These are phyloP conservation scores for Hymenoscyphus scutula DNA, from an alignment of 2,329 filamentous ascomycete species.

Conservation along the genomic window DNA sequence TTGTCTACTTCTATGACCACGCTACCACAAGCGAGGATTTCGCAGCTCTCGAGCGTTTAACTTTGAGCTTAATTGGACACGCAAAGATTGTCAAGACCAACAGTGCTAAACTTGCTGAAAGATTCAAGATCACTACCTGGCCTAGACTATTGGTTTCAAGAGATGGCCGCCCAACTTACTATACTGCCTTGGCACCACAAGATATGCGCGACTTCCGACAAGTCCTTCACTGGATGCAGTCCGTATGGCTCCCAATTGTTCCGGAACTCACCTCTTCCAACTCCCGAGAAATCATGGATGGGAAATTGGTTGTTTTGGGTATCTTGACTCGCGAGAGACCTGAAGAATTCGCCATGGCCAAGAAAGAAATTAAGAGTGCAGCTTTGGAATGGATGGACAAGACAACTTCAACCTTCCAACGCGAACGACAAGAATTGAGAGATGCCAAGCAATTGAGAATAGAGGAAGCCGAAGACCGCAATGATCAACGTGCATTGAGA, in stretches of 20 bases:
- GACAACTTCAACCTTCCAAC: slow-evolving; percentile 85
- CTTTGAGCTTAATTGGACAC: slow-evolving; percentile 84
- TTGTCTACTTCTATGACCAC: slow-evolving; percentile 96
- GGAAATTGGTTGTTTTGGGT: slow-evolving; percentile 90
- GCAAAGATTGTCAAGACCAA: slow-evolving; percentile 91
- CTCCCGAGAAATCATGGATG: slow-evolving; percentile 90
- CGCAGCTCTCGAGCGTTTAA: slow-evolving; percentile 78
- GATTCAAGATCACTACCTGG: slow-evolving; percentile 96
- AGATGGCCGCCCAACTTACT: slow-evolving; percentile 87
- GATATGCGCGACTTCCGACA: slow-evolving; percentile 87
- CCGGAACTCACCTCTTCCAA: slow-evolving; percentile 91
- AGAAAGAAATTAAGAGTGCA: slow-evolving; percentile 90
- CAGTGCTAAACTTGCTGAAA: slow-evolving; percentile 69
- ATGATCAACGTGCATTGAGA: slow-evolving; percentile 81
- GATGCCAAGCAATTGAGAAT: slow-evolving; percentile 94
- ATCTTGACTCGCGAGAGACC: slow-evolving; percentile 78
- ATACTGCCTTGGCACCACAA: slow-evolving; percentile 78
- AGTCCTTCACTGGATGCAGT: slow-evolving; percentile 90
- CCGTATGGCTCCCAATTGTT: slow-evolving; percentile 92
- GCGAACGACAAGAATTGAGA: slow-evolving; percentile 87
- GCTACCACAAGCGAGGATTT: slow-evolving; percentile 94
- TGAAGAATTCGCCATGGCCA: slow-evolving; percentile 74
- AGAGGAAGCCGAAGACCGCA: slow-evolving; percentile 91
- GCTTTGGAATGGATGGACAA: slow-evolving; percentile 98
- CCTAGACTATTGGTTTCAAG: slow-evolving; percentile 87